phyloP scores from a whole-genome alignment of 805 yeast species.

The Kockiozyma suomiensis region DNA sequence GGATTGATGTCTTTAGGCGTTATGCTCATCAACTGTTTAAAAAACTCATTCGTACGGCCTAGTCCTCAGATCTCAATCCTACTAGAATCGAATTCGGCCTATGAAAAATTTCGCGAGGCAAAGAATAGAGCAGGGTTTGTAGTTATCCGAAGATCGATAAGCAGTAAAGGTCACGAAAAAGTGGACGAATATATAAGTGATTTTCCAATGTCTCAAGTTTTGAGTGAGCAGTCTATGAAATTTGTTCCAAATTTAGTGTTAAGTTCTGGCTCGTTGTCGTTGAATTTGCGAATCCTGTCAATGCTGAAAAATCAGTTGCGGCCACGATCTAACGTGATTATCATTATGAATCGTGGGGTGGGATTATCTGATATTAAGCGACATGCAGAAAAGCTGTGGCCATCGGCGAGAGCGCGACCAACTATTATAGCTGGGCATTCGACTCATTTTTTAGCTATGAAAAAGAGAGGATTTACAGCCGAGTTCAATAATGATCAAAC shows the following conservation, averaged over 20 bases:
- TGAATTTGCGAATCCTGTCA: slow-evolving; percentile 1
- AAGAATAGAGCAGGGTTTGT: background rate
- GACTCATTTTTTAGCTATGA: slow-evolving; percentile 2
- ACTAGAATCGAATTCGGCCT: background rate
- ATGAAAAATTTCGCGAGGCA: background rate
- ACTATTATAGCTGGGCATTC: slow-evolving; percentile 2
- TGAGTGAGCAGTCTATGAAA: background rate
- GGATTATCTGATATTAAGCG: slow-evolving; percentile 9
- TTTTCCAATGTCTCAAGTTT: background rate
- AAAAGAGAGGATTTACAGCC: background rate
- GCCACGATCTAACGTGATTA: slow-evolving; percentile 2
- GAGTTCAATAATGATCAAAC: background rate
- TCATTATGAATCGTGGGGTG: slow-evolving; percentile 3
- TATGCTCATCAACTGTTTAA: slow-evolving; percentile 4
- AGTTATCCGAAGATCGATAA: background rate
- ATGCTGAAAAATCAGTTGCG: background rate
- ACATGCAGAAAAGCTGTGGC: slow-evolving; percentile 1
- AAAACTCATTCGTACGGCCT: background rate
- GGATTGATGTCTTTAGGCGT: slow-evolving; percentile 5
- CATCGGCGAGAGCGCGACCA: slow-evolving; percentile 5
- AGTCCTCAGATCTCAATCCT: slow-evolving; percentile 3
- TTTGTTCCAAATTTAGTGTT: slow-evolving; percentile 5
- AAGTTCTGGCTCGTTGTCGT: background rate
- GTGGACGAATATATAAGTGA: background rate
- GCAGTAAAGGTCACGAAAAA: background rate